Conservation (phyloP, 179 eudicot species). For the Drosera spatulata region DNA sequence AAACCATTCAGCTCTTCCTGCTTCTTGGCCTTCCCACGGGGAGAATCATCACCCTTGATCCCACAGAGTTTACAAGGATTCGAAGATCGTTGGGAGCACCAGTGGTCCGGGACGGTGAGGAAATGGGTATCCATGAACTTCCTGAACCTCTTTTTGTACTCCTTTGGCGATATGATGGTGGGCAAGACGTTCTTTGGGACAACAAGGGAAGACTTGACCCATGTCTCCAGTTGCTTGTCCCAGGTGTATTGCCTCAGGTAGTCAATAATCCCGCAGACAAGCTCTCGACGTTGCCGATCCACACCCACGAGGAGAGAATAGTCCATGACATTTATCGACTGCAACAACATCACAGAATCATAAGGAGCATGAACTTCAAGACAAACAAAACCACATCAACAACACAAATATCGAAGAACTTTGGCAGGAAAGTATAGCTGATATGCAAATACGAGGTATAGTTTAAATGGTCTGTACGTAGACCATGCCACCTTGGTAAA, state of each 20-base stretch:
- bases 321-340: constrained; percentile 90
- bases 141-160: constrained; percentile 79
- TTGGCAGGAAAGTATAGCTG: too few relatives aligned
- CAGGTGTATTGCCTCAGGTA: constrained; percentile 84
- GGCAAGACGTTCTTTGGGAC: constrained; percentile 71
- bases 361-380: too few relatives aligned
- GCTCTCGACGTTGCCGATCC: constrained; percentile 46
- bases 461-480: too few relatives aligned
- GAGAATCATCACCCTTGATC: constrained; percentile 15
- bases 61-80: constrained; percentile 71
- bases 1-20: constrained; percentile 18
- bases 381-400: too few relatives aligned
- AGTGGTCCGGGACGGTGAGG: constrained; percentile 72
- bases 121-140: constrained; percentile 82
- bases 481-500: too few relatives aligned
- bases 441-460: too few relatives aligned
- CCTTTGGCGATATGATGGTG: constrained; percentile 71
- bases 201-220: constrained; percentile 80
- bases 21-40: constrained; percentile 18
- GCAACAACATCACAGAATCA: neutral
- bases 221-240: constrained; percentile 96
- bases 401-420: too few relatives aligned
- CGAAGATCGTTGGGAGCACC: constrained; percentile 68
- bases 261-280: constrained; percentile 88
- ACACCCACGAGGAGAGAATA: constrained; percentile 93